These are phyloP conservation scores for Epichloe uncinata DNA, from an alignment of 2,329 filamentous ascomycete species.

Conservation along the genomic window DNA sequence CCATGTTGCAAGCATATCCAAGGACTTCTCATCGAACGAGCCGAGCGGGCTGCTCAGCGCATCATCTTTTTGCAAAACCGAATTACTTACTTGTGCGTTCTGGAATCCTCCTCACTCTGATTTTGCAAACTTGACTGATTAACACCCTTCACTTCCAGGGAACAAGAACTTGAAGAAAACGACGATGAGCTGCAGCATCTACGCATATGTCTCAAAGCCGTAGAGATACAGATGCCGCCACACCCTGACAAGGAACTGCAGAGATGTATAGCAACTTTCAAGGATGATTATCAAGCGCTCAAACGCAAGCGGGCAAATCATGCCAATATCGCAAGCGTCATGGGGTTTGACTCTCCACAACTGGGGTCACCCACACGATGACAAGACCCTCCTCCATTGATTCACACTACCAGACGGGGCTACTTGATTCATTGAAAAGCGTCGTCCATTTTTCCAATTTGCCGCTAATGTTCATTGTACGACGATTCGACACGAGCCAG, in stretches of 20 bases:
- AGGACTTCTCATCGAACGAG: slow-evolving; percentile 42
- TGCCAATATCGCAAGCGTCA: slow-evolving; percentile 16
- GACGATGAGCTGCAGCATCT: slow-evolving; percentile 49
- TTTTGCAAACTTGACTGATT: not conserved
- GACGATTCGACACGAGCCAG: slow-evolving; percentile 2
- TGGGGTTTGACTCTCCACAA: slow-evolving; percentile 15
- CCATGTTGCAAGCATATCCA: slow-evolving; percentile 41
- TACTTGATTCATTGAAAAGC: not conserved
- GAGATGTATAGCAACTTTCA: slow-evolving; percentile 47
- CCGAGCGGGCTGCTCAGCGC: slow-evolving; percentile 42
- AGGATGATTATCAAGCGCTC: slow-evolving; percentile 40
- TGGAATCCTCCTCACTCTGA: not conserved
- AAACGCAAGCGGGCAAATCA: slow-evolving; percentile 30
- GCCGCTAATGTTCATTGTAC: not conserved
- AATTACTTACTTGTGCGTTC: slow-evolving; percentile 40
- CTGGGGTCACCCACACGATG: slow-evolving; percentile 11
- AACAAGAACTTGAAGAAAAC: slow-evolving; percentile 40
- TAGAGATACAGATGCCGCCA: slow-evolving; percentile 44
- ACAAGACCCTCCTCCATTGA: not conserved
- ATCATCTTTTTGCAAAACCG: slow-evolving; percentile 48
- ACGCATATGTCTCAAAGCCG: slow-evolving; percentile 47
- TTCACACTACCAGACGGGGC: not conserved
- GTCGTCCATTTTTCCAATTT: not conserved
- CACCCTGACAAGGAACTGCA: slow-evolving; percentile 42
- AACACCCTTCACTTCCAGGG: slow-evolving; percentile 23